Percentiles rank a stretch among this genome's conserved stretches.
Evolutionary conservation across 2,329 filamentous ascomycete genomes (phyloP).

Genomic region (Calonectria hawksworthii): DNA sequence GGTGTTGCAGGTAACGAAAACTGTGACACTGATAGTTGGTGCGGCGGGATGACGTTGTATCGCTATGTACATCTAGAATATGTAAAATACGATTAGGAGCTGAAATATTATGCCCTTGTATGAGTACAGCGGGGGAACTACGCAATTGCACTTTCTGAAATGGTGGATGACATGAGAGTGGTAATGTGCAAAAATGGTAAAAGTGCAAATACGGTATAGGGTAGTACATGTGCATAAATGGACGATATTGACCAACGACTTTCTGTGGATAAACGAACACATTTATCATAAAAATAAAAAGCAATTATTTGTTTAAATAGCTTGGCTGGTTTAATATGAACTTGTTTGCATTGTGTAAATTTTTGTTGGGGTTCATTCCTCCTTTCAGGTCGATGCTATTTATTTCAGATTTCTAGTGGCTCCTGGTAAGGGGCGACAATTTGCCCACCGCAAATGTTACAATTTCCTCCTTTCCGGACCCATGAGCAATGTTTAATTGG

Average conservation of each 20-base stretch:
- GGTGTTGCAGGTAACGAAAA: neutral
- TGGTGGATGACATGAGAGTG: neutral
- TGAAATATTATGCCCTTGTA: slow-evolving; percentile 24
- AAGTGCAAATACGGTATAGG: neutral
- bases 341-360: neutral
- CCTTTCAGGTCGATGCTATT: neutral
- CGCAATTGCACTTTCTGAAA: neutral
- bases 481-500: neutral
- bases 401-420: neutral
- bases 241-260: neutral
- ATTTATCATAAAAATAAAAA: neutral
- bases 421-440: neutral
- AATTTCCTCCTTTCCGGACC: neutral
- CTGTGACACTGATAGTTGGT: neutral
- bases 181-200: neutral
- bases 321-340: neutral
- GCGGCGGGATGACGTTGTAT: slow-evolving; percentile 13
- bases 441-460: neutral
- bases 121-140: neutral
- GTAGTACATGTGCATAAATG: neutral
- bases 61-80: slow-evolving; percentile 44
- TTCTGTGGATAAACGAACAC: neutral
- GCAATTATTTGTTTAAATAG: neutral
- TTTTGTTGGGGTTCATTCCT: neutral
- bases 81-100: slow-evolving; percentile 44